Base-by-base conservation (phyloP, 176 grass and related monocot species). In the Thinopyrum elongatum region DNA sequence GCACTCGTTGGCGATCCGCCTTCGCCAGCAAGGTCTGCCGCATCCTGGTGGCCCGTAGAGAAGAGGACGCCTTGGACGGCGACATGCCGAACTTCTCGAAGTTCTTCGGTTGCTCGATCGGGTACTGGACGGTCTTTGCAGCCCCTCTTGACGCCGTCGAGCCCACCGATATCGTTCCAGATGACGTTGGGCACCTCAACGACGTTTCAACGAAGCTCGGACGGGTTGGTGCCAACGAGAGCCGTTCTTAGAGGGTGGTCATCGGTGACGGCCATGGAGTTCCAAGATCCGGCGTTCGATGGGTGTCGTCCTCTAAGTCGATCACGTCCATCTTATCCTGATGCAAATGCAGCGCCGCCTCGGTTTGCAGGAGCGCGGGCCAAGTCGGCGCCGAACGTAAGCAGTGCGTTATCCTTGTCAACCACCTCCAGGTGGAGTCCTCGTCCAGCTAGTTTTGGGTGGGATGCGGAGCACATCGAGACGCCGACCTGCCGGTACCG, bases 261-360 rank as follows among this genome's bases (percentile, higher is more conserved):
- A 41, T 87, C 91, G 2, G 93, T 89, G 23, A 95, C 84, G 14
- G 81, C 84, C 90, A 93, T 87, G 3, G 91, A 85, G 33, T 89
- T 92, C n/a, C 16, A 95, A 83, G 12, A 92, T 89, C 83, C 88
- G 0, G 77, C 86, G 41, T n/a, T 95, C 90, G 28, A 92, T 92
- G n/a, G 0, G 88, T 75, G 29, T 95, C 90, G 33, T 92, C 90
- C 53, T 95, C 93, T 3, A 92, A 34, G 39, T 95, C 93, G 10
- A 95, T 95, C 3, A 95, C 85, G 55, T 95, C 88, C 93, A 93
- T 95, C 82, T 93, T 95, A 77, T 95, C 1, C 93, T 31, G 33
- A 95, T 95, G 59, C 93, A n/a, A 95, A 6, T 93, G 93, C 7
- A 95, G 59, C 0, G 88, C 91, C 1, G 93, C 88, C 90, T 93